These are phyloP conservation scores for Grosmannia huntii DNA, from an alignment of 2,329 filamentous ascomycete species.

Conservation along the genomic window DNA sequence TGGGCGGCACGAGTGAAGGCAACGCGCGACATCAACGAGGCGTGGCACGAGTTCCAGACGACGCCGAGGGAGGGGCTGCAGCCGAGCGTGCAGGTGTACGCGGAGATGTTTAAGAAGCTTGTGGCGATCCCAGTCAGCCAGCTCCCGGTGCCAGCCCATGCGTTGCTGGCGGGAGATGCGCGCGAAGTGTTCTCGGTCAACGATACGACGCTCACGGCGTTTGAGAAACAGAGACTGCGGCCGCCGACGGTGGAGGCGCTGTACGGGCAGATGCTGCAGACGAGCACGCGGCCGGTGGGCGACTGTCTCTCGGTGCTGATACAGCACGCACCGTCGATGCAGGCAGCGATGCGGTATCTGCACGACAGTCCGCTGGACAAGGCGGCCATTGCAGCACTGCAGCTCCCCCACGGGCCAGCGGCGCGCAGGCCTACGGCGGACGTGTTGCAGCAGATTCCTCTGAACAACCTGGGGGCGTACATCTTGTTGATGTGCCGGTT, in stretches of 20 bases:
- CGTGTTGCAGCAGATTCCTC: slow-evolving; percentile 16
- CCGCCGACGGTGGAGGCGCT: slow-evolving; percentile 48
- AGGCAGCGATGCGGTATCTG: slow-evolving; percentile 36
- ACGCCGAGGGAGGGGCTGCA: slow-evolving; percentile 20
- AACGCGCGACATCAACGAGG: slow-evolving; percentile 48
- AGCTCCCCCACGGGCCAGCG: slow-evolving; percentile 1
- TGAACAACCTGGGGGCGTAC: slow-evolving; percentile 34
- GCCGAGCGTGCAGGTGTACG: slow-evolving; percentile 35
- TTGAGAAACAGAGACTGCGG: slow-evolving; percentile 48
- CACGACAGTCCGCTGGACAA: slow-evolving; percentile 25
- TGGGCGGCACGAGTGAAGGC: slow-evolving; percentile 47
- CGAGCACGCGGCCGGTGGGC: slow-evolving; percentile 33
- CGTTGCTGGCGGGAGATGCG: slow-evolving; percentile 44
- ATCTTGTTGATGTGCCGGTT: slow-evolving; percentile 35
- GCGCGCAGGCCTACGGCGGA: slow-evolving; percentile 8
- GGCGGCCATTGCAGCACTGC: slow-evolving; percentile 4
- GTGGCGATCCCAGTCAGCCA: slow-evolving; percentile 20
- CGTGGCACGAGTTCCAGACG: slow-evolving; percentile 39
- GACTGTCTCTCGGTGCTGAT: slow-evolving; percentile 44
- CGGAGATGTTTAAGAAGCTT: slow-evolving; percentile 48
- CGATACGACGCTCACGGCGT: slow-evolving; percentile 46
- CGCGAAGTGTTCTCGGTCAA: slow-evolving; percentile 41
- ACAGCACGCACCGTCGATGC: slow-evolving; percentile 32
- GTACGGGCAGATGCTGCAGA: slow-evolving; percentile 42
- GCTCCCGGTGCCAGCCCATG: neutral